phyloP scores from a whole-genome alignment of 1,284 basidiomycete species.

The Naganishia sp. region DNA sequence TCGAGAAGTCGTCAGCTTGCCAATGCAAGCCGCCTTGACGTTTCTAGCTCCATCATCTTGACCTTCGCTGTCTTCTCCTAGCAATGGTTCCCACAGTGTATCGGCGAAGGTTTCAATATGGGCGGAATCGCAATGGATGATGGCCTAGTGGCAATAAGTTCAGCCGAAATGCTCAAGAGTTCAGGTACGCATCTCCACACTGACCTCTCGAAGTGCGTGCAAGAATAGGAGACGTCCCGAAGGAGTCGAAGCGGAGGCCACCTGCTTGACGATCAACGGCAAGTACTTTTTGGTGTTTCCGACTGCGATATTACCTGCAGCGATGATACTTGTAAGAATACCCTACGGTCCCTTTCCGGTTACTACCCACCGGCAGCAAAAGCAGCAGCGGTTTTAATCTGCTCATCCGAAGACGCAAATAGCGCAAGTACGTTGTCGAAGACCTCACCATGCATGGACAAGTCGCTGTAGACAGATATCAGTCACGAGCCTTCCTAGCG shows the following conservation, averaged over 20 bases:
- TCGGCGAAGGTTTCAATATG: slow-evolving; percentile 84
- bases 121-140: slow-evolving; percentile 79
- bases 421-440: slow-evolving; percentile 72
- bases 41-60: slow-evolving; percentile 89
- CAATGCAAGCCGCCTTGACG: slow-evolving; percentile 93
- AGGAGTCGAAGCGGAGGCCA: slow-evolving; percentile 65
- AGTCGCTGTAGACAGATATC: slow-evolving; percentile 62
- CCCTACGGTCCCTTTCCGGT: neutral
- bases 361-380: slow-evolving; percentile 74
- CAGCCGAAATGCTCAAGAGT: neutral
- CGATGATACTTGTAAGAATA: neutral
- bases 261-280: slow-evolving; percentile 77
- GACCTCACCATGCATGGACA: slow-evolving; percentile 72
- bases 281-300: slow-evolving; percentile 84
- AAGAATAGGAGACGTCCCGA: slow-evolving; percentile 79
- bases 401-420: slow-evolving; percentile 76
- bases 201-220: slow-evolving; percentile 88
- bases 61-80: slow-evolving; percentile 69
- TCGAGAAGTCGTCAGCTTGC: slow-evolving; percentile 88
- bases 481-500: neutral
- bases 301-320: slow-evolving; percentile 84
- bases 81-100: slow-evolving; percentile 83
- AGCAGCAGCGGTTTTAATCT: slow-evolving; percentile 80
- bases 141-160: slow-evolving; percentile 63
- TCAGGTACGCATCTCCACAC: slow-evolving; percentile 5